Percentiles rank a stretch among this genome's conserved stretches.
Evolutionary conservation across 2,329 filamentous ascomycete species (phyloP).

Genomic region (Ceratocystis diversiconidia): DNA sequence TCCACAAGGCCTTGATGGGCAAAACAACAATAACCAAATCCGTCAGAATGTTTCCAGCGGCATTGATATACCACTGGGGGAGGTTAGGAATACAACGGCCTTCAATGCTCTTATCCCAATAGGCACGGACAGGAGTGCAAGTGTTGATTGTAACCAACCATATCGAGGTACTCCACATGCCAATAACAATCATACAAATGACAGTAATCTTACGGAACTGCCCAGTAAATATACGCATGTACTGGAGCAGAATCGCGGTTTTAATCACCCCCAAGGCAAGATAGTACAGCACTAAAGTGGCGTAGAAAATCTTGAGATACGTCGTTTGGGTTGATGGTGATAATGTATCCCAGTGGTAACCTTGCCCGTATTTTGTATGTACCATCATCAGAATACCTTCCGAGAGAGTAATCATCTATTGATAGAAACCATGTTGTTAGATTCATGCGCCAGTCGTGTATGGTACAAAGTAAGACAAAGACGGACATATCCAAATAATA

Average conservation of each 20-base stretch:
- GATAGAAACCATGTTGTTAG: background rate
- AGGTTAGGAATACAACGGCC: conserved; percentile 19
- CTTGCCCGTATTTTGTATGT: conserved; percentile 14
- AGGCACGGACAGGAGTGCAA: conserved; percentile 18
- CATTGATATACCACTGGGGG: conserved; percentile 20
- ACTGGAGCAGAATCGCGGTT: conserved; percentile 23
- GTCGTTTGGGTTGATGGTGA: background rate
- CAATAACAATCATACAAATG: conserved; percentile 14
- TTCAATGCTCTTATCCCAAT: conserved; percentile 17
- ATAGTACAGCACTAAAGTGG: conserved; percentile 21
- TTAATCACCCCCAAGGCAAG: conserved; percentile 21
- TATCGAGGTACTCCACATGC: conserved; percentile 18
- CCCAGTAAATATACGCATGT: conserved; percentile 21
- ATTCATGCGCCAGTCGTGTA: background rate
- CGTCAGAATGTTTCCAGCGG: conserved; percentile 19
- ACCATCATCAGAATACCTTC: conserved; percentile 17
- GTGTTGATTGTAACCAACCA: conserved; percentile 17
- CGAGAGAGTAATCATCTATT: conserved; percentile 10
- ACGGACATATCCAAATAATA: conserved; percentile 12
- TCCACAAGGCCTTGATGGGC: conserved; percentile 19
- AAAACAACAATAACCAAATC: conserved; percentile 19
- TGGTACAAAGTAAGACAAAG: background rate
- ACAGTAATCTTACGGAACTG: conserved; percentile 18
- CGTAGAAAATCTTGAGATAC: conserved; percentile 20
- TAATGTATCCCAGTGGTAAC: conserved; percentile 13